Conservation (phyloP, 176 grass and related monocot genomes). For the Oryza longistaminata region DNA sequence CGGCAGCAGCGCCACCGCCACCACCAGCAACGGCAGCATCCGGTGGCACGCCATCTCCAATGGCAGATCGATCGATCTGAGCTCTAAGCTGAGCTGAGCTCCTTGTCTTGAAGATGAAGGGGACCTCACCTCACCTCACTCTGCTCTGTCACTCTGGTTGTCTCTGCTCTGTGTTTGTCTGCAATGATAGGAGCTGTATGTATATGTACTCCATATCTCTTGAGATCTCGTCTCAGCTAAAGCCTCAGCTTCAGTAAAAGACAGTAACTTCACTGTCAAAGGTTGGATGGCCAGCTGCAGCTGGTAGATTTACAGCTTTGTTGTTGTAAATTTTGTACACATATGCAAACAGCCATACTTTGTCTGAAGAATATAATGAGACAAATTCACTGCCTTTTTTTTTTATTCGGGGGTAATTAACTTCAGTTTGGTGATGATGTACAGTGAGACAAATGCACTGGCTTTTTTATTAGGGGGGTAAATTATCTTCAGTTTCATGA, state of each 20-base stretch:
- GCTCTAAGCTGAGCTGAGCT: neutral
- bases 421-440: too few species aligned
- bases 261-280: neutral
- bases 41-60: conserved; percentile 14
- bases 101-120: neutral
- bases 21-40: neutral
- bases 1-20: neutral
- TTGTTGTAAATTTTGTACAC: too few species aligned
- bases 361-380: too few species aligned
- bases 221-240: neutral
- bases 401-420: too few species aligned
- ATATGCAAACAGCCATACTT: too few species aligned
- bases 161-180: neutral
- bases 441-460: neutral
- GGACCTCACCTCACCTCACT: neutral
- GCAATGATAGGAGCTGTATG: neutral
- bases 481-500: neutral
- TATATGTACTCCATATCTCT: neutral
- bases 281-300: neutral
- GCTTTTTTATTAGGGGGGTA: neutral
- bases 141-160: neutral
- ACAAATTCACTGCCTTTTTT: too few species aligned
- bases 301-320: too few species aligned
- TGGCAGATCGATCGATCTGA: neutral
- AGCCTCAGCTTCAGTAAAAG: neutral